Base-by-base conservation (phyloP, 352 stramenopile species). In the Phytophthora citrophthora region DNA sequence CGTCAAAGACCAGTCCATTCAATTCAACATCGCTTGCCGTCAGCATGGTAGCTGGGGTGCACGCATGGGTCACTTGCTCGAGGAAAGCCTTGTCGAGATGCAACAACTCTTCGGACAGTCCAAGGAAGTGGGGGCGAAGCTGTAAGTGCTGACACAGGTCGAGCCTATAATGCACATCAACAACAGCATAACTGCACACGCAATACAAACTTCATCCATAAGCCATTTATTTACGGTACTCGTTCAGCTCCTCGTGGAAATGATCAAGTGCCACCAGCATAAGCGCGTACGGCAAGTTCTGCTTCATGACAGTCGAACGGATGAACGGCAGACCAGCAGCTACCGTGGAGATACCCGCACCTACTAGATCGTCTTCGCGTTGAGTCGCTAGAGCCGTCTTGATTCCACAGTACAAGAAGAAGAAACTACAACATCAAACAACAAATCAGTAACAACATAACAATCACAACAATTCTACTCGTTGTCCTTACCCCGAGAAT, bases 21-120 rank as follows among this genome's bases (percentile, higher is more conserved):
- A 93, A 56, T 94, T 93, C 64, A 94, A 94, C 68, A 91, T 94
- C 59, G 83, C 85, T 11, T 94, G 85, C 46, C 82, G 81, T n/a
- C 62, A 80, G 41, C 68, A 79, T 26, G 71, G 53, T 54, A 68
- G 69, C 60, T 88, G 79, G 73, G 81, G 60, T 23, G 65, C 70
- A n/a, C 72, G 73, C 49, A 87, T 92, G 76, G 85, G 81, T 29
- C 81, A 92, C 54, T 40, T 91, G 64, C 74, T 94, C 4, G 83
- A 91, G 47, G 83, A 91, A 65, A 90, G 83, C 20, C 76, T 94
- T 7, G 47, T 91, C 7, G 83, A 94, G 56, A 94, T 94, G 85
- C 79, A 88, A 57, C 73, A 85, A 51, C 77, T 94, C 51, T 88
- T 94, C 38, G 58, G 29, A 9, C 49, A 61, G 38, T 46, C 43